phyloP scores from a whole-genome alignment of 768 basidiomycete species.

The Neoboletus subvelutipes region DNA sequence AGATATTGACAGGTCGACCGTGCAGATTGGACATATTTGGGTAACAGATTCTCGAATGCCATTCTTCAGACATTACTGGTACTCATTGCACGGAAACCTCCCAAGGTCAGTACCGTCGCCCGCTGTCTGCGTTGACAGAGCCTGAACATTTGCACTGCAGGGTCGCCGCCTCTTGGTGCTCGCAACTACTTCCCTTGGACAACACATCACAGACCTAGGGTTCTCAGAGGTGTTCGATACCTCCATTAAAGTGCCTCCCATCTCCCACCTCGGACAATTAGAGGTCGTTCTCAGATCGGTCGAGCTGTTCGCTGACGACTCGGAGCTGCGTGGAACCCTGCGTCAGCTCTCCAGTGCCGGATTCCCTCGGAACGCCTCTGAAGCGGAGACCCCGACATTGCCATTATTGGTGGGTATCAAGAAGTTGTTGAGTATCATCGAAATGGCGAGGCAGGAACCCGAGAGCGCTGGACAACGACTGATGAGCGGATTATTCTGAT shows the following conservation, averaged over 20 bases:
- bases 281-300: conserved; percentile 78
- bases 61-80: conserved; percentile 91
- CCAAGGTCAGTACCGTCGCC: conserved; percentile 62
- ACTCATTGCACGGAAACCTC: conserved; percentile 83
- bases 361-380: conserved; percentile 44
- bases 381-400: conserved; percentile 44
- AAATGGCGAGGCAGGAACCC: conserved; percentile 97
- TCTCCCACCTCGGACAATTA: conserved; percentile 69
- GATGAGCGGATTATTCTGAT: conserved; percentile 53
- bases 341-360: conserved; percentile 72
- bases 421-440: conserved; percentile 84
- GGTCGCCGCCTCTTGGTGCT: conserved; percentile 89
- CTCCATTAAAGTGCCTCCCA: conserved; percentile 80
- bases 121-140: neutral
- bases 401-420: conserved; percentile 87
- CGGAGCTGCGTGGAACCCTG: conserved; percentile 59
- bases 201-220: conserved; percentile 85
- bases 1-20: conserved; percentile 5
- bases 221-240: conserved; percentile 88
- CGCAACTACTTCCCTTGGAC: conserved; percentile 86
- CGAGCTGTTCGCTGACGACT: conserved; percentile 60
- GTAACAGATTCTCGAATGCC: conserved; percentile 93
- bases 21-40: conserved; percentile 94
- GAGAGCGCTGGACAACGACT: conserved; percentile 75
- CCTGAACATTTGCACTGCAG: conserved; percentile 40